Conservation (phyloP, 2,329 filamentous ascomycete species). For the Fusarium veterinarium region DNA sequence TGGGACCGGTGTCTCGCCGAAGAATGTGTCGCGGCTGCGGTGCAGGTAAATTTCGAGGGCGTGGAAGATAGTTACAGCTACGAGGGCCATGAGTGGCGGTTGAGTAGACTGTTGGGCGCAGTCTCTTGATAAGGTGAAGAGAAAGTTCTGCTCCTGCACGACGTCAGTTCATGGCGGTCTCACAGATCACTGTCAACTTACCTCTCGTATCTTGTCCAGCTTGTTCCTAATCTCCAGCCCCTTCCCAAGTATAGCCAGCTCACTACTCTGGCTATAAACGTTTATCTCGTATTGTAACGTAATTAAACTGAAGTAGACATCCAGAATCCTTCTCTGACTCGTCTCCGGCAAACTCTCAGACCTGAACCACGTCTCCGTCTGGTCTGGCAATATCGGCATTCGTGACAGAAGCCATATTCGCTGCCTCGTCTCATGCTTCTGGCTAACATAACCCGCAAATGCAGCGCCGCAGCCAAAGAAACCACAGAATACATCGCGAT, state of each 20-base stretch:
- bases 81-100: constrained; percentile 2
- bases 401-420: constrained; percentile 10
- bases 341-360: neutral
- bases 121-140: neutral
- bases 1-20: neutral
- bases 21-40: neutral
- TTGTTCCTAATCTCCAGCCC: neutral
- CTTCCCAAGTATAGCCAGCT: neutral
- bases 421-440: constrained; percentile 15
- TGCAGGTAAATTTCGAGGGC: constrained; percentile 1
- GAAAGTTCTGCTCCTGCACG: neutral
- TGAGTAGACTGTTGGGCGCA: neutral
- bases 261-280: neutral
- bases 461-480: constrained; percentile 6
- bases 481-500: constrained; percentile 11
- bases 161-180: accelerated
- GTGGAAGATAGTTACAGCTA: neutral
- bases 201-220: constrained; percentile 5
- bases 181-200: accelerated
- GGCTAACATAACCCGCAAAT: constrained; percentile 1
- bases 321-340: neutral
- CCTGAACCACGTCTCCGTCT: neutral
- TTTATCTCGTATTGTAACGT: constrained; percentile 16
- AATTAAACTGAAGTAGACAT: constrained; percentile 7
- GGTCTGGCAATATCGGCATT: neutral